Base-by-base conservation (phyloP, 1,139 yeast species). In the Kodamaea suecica region DNA sequence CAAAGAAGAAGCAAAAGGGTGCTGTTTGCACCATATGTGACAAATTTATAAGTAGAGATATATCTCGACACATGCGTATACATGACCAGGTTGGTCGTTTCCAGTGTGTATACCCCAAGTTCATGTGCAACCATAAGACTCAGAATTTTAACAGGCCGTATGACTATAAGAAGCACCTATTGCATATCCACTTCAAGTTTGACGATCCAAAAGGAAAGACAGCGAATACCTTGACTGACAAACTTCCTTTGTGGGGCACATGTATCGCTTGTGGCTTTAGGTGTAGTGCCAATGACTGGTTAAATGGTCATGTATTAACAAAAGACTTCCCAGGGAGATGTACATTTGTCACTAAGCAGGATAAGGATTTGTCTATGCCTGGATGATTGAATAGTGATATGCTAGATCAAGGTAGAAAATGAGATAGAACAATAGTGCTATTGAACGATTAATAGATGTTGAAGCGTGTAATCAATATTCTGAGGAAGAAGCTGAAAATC, bases 61-160 rank as follows among this genome's bases (percentile, higher is more conserved):
- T 67, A 37, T 66, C 70, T 3, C 50, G 76, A 31, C 76, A 70
- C 45, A 57, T 69, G 59, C 55, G 76, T 33, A 70, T 66, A 31
- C 76, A 70, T 48, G 68, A 70, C 43, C 73, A 66, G 36, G 52
- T 64, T n/a, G 74, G 75, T 2, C 45, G 76, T 13, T 70, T 70
- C 41, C 67, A 63, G 47, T 70, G 76, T 45, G 69, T 68, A 17
- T 70, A 62, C 41, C 74, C 75, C 1, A 59, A 59, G 33, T 51
- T 47, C 13, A 58, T 56, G 59, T 70, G 76, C 49, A 65, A 56
- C 41, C 76, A 70, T 45, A 65, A 66, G 42, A 67, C 73, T 0
- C 66, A 69, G 31, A 58, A 69, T 40, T 70, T 70, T 42, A 70
- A 70, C 46, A 55, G 76, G 29, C 76, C 76, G 2, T 70, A 70